Base-by-base conservation (phyloP, 2,329 filamentous ascomycete genomes). In the Chaetomium strumarium region DNA sequence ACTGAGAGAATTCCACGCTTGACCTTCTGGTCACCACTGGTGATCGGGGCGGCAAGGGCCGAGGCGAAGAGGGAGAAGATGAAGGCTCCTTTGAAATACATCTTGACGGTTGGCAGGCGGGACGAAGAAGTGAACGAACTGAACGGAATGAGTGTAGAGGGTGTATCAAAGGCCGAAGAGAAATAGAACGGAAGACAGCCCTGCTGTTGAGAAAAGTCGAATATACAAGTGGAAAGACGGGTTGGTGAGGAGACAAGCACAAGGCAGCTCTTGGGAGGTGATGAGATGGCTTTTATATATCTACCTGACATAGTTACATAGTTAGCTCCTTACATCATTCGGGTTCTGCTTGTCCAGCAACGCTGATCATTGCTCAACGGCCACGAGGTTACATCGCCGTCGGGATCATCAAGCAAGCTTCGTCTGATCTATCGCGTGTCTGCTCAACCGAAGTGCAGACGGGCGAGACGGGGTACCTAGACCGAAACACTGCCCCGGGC, bases 21-120 rank as follows among this genome's bases (percentile, higher is more conserved):
- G 16, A 63, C 52, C 19, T 46, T 55, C 8, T 49, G 38, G 42
- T 49, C 57, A 24, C 44, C 52, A 9, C 48, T 54, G 34, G 34
- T 34, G 34, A 60, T 57, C 11, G 70, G 67, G 31, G 65, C 51
- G n/a, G 68, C 68, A 24, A 71, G 51, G 38, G 63, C 66, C 46
- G 68, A 67, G 51, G 61, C 61, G 57, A 67, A 63, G 48, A 72
- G 65, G 49, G 68, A 62, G 55, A 72, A 64, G 54, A 72, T 29
- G 55, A 71, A 17, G 54, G 66, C 62, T 36, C 65, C 52, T 62
- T 72, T 70, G 64, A 72, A 66, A 56, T 65, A 66, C 70, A 73
- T 72, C 40, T 57, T 70, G 63, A 34, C 16, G 31, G 49, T 41
- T 14, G 5, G 33, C 4, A 24, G 13, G 33, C 12, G 13, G 12